Conservation (phyloP, 2,329 filamentous ascomycete genomes). For the Xylaria sp. region DNA sequence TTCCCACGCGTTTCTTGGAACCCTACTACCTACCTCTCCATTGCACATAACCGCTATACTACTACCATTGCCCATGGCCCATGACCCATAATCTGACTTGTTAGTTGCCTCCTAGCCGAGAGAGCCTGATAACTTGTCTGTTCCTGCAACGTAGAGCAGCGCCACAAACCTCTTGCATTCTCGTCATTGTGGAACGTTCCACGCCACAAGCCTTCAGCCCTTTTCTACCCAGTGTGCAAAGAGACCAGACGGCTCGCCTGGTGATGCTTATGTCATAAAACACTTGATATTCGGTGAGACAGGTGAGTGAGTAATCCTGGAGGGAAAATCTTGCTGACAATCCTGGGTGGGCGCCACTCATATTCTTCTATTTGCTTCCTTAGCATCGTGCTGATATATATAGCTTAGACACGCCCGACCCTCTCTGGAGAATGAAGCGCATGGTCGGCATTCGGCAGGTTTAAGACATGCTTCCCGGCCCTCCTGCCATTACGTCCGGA, state of each 20-base stretch:
- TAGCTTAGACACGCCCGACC: constrained; percentile 20
- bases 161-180: constrained; percentile 25
- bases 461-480: constrained; percentile 38
- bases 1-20: constrained; percentile 13
- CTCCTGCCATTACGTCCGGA: constrained; percentile 31
- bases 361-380: constrained; percentile 2
- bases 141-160: constrained; percentile 17
- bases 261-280: constrained; percentile 32
- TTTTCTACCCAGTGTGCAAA: constrained; percentile 16
- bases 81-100: background rate
- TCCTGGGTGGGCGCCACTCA: constrained; percentile 2
- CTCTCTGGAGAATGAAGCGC: constrained; percentile 30
- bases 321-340: constrained; percentile 21
- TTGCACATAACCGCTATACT: constrained; percentile 11
- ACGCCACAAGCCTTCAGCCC: constrained; percentile 20
- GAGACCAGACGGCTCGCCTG: constrained; percentile 8
- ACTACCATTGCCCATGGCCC: constrained; percentile 9
- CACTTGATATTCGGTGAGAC: constrained; percentile 21
- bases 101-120: constrained; percentile 11
- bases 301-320: constrained; percentile 29
- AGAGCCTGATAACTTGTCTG: constrained; percentile 11
- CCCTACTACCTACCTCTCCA: constrained; percentile 4
- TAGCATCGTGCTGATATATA: constrained; percentile 22
- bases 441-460: constrained; percentile 27
- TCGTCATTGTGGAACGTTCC: constrained; percentile 24